Evolutionary conservation across 192 early-diverging fungal species (phyloP).

Genomic region (Paraglomus occultum): DNA sequence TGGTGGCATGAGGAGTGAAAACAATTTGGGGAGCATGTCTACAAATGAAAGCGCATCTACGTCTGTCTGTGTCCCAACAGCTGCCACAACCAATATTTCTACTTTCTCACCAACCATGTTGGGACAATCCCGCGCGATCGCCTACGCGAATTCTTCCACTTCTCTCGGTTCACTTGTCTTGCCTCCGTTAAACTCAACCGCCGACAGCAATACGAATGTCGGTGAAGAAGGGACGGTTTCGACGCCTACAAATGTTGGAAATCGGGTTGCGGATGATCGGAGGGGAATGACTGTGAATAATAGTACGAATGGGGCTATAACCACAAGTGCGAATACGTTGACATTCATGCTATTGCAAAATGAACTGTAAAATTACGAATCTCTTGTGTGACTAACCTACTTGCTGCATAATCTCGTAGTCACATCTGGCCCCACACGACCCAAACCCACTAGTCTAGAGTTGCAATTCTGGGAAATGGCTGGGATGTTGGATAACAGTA

Average conservation of each 20-base stretch:
- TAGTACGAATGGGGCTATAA: not conserved
- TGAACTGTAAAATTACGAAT: not conserved
- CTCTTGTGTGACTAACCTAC: not conserved
- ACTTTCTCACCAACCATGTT: too few species aligned
- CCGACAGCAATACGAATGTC: too few species aligned
- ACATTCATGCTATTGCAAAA: not conserved
- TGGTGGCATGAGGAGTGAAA: too few species aligned
- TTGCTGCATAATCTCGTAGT: not conserved
- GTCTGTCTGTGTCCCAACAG: too few species aligned
- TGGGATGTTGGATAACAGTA: constrained; percentile 2
- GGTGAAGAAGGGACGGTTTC: too few species aligned
- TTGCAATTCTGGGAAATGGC: constrained; percentile 4
- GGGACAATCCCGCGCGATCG: too few species aligned
- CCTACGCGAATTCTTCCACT: too few species aligned
- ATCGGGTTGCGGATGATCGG: not conserved
- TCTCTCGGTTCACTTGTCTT: too few species aligned
- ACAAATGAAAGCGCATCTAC: too few species aligned
- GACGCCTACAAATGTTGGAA: not conserved
- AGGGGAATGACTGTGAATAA: not conserved
- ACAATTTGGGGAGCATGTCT: too few species aligned
- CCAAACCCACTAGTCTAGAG: constrained; percentile 9
- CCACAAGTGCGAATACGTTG: not conserved
- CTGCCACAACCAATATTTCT: too few species aligned
- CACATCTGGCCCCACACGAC: not conserved
- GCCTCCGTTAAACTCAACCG: too few species aligned